Base-by-base conservation (phyloP, 148 eudicot species). In the Vaccinium vitisidaea region DNA sequence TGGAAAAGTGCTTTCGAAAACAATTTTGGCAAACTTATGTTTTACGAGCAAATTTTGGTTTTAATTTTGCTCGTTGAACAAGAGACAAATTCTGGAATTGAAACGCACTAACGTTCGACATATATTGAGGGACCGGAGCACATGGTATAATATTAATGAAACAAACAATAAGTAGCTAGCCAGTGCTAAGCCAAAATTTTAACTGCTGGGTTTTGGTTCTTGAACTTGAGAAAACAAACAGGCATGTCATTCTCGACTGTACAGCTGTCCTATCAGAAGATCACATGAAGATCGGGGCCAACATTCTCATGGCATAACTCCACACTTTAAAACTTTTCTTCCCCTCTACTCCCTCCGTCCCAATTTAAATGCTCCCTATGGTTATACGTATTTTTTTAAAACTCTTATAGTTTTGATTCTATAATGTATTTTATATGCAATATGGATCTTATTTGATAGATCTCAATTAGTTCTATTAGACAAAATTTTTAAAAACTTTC, bases 231-330 rank as follows among this genome's bases (percentile, higher is more conserved):
- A 82, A 82, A 56, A 7, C 32, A 4, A 78, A 82, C 58, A 30
- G 83, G 30, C 30, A 21, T 52, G 90, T 88, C 88, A 75, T 83
- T 88, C 88, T 87, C 85, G 79, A 36, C 54, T 58, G 84, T 67
- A 88, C 88, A 89, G 86, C 90, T 88, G 86, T 88, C 90, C 84
- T 15, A 2, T 19, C 84, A 84, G 82, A 81, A 82, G 79, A 50
- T 86, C 83, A 80, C 86, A 84, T 82, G 83, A 74, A 84, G 71
- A 63, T 77, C 85, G 58, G 86, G 90, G 87, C 92, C 89, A 90
- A 91, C 93, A 93, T 93, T 93, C 92, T 89, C 92, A 91, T 90
- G 89, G 92, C 88, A 91, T 86, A 88, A 87, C 86, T 85, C 79
- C 86, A 88, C 77, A 48, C 49, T 82, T 86, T 46, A 69, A 75